These are phyloP conservation scores for Sphenostylis stenocarpa DNA, from an alignment of 306 rosid species.

Conservation along the genomic window DNA sequence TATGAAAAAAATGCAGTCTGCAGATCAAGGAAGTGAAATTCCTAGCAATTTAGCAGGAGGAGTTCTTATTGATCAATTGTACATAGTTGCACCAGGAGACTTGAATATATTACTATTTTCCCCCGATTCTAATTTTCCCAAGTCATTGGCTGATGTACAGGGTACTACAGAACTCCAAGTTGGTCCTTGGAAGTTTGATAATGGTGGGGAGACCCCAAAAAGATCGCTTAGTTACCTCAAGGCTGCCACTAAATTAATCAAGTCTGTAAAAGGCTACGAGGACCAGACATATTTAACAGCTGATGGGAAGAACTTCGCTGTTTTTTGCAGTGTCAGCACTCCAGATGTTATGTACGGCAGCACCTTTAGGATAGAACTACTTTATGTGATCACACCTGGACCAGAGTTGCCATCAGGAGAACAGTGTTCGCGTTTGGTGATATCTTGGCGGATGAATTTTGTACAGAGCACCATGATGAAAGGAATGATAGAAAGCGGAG, in stretches of 20 bases:
- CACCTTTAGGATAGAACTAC: conserved; percentile 74
- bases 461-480: conserved; percentile 97
- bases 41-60: conserved; percentile 86
- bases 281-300: conserved; percentile 86
- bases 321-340: conserved; percentile 65
- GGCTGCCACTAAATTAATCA: conserved; percentile 73
- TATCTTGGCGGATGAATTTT: conserved; percentile 91
- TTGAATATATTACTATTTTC: conserved; percentile 71
- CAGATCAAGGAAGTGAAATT: conserved; percentile 64
- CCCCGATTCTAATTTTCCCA: conserved; percentile 58
- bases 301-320: conserved; percentile 72
- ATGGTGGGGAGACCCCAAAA: conserved; percentile 49
- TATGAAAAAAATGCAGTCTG: conserved; percentile 53
- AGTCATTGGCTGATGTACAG: conserved; percentile 60
- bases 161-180: conserved; percentile 67
- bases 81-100: conserved; percentile 62
- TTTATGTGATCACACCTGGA: conserved; percentile 76
- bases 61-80: conserved; percentile 76
- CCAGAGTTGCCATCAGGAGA: conserved; percentile 84
- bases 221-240: conserved; percentile 68
- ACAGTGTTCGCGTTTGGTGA: conserved; percentile 68
- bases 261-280: conserved; percentile 78
- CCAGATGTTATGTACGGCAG: conserved; percentile 91
- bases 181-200: conserved; percentile 76
- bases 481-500: conserved; percentile 94